Base-by-base conservation (phyloP, 2,329 filamentous ascomycete species). In the Decorospora gaudefroyi region DNA sequence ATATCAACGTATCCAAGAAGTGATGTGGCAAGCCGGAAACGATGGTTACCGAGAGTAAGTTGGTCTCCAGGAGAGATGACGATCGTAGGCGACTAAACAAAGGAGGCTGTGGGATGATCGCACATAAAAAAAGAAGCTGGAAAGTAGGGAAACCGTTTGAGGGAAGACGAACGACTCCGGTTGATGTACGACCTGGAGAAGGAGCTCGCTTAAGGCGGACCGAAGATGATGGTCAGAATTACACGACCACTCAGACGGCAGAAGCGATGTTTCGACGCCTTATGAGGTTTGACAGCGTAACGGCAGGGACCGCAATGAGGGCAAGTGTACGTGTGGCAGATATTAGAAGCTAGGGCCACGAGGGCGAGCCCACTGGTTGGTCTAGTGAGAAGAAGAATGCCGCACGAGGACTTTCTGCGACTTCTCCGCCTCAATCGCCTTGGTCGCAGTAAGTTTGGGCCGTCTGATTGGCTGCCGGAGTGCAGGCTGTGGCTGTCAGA, bases 141-240 rank as follows among this genome's bases (percentile, higher is more conserved):
- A 38, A 59, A 42, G 43, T 58, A 39, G 46, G 46, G 50, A 57
- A 35, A 38, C 64, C 55, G 46, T 57, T 62, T 54, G 54, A 53
- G 62, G 53, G 56, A 67, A 62, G 64, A 69, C 64, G 64, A 59
- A 61, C 62, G 55, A 48, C 54, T 58, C 45, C 50, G 57, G 56
- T 63, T 46, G 49, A 61, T 42, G 59, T 55, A 59, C 55, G 44
- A 59, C 52, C 53, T 56, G 55, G 57, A 53, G 51, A 46, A 57
- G 54, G 49, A 55, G 59, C 58, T 70, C 65, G 67, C 66, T 69
- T 68, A 63, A 54, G 64, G 58, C 64, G 65, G 65, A 59, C 65
- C 53, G 59, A 66, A 62, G 62, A 61, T 61, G 65, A 64, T 63
- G 61, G 58, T 64, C 60, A 64, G 51, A 59, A 60, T 50, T 59